Evolutionary conservation across 1,139 yeast species (phyloP).

Genomic region (Blastobotrys illinoisensis): DNA sequence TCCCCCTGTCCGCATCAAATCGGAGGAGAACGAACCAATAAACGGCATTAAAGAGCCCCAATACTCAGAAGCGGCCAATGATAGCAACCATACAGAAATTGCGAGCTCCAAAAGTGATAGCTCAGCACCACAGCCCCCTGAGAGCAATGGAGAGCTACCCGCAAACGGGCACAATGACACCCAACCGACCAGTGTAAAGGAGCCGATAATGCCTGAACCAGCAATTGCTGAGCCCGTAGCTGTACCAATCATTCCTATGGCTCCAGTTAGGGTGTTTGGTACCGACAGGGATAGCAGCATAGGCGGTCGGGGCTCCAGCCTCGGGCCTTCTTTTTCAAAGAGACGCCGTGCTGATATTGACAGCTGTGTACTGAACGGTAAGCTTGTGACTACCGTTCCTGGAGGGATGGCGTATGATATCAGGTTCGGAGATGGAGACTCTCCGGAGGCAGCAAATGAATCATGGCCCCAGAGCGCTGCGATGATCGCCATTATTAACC

Average conservation of each 20-base stretch:
- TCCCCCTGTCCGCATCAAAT: background rate
- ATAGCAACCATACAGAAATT: background rate
- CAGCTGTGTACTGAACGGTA: background rate
- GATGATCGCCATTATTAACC: background rate
- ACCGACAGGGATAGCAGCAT: background rate
- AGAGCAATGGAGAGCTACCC: too few relatives aligned
- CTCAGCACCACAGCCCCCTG: too few relatives aligned
- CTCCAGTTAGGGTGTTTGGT: background rate
- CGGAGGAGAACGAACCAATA: background rate
- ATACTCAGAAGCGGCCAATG: background rate
- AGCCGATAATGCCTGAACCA: background rate
- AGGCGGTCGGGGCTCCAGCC: background rate
- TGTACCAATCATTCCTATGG: background rate
- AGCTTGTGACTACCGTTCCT: background rate
- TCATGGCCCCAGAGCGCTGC: background rate
- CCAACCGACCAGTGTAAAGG: background rate
- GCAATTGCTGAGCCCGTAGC: too few relatives aligned
- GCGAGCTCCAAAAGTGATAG: background rate
- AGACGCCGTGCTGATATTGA: background rate
- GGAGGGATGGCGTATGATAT: background rate
- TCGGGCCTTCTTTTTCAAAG: background rate
- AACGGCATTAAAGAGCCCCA: background rate
- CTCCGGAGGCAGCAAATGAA: background rate
- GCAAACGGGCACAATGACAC: too few relatives aligned
- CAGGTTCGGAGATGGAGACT: background rate